Evolutionary conservation across 1,284 basidiomycete genomes (phyloP).

Genomic region (Boletus semigastroideus): DNA sequence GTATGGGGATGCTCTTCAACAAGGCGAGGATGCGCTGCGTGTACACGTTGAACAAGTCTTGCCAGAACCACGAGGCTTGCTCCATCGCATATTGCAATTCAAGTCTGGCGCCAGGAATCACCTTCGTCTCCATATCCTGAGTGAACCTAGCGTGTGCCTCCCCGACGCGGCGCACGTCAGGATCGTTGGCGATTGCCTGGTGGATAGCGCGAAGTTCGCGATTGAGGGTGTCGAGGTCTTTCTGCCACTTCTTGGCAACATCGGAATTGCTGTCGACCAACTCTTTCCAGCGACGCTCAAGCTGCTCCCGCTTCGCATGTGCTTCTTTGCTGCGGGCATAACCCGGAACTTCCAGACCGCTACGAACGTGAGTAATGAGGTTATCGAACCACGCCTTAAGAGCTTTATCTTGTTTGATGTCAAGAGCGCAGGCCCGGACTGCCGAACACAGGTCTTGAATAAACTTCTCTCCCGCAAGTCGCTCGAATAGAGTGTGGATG

Average conservation of each 20-base stretch:
- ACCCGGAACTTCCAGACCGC: constrained; percentile 47
- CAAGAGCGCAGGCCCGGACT: constrained; percentile 40
- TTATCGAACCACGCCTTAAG: constrained; percentile 51
- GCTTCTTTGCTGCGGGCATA: constrained; percentile 53
- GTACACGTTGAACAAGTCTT: constrained; percentile 68
- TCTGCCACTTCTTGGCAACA: constrained; percentile 49
- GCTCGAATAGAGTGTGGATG: constrained; percentile 48
- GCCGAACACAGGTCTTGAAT: constrained; percentile 43
- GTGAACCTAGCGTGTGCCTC: constrained; percentile 49
- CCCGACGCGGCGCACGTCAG: constrained; percentile 45
- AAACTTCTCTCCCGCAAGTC: constrained; percentile 45
- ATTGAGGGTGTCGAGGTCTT: constrained; percentile 45
- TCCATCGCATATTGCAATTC: constrained; percentile 53
- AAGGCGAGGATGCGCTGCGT: constrained; percentile 48
- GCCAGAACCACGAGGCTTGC: constrained; percentile 68
- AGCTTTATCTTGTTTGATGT: constrained; percentile 47
- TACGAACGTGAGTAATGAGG: constrained; percentile 45
- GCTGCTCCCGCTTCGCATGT: constrained; percentile 38
- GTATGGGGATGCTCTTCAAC: constrained; percentile 60
- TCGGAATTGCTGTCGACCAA: constrained; percentile 45
- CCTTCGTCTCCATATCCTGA: constrained; percentile 45
- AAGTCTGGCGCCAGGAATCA: constrained; percentile 34
- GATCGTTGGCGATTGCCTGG: constrained; percentile 45
- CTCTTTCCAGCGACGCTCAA: constrained; percentile 49
- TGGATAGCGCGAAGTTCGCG: constrained; percentile 44